A percentile compares a stretch with the other conserved stretches of the same genome.
Conservation (phyloP, 2,329 filamentous ascomycete species). For the Biscogniauxia marginata region DNA sequence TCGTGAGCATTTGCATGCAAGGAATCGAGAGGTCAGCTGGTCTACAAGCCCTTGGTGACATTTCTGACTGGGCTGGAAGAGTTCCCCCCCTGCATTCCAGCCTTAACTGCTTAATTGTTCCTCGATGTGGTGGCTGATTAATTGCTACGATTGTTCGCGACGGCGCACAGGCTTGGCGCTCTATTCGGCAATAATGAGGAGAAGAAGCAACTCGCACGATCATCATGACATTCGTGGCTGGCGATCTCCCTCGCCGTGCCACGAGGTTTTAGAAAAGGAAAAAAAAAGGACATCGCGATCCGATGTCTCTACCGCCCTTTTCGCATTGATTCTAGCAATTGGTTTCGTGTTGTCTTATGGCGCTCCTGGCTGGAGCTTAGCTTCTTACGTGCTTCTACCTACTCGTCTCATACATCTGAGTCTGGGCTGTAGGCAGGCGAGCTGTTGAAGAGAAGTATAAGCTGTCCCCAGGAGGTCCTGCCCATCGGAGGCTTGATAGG, state of each 20-base stretch:
- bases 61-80: slow-evolving; percentile 12
- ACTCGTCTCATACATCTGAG: not conserved
- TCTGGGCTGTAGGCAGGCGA: not conserved
- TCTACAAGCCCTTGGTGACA: slow-evolving; percentile 18
- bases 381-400: too few species aligned
- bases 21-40: slow-evolving; percentile 23
- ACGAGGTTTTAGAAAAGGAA: slow-evolving; percentile 10
- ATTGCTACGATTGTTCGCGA: slow-evolving; percentile 4
- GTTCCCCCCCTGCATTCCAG: slow-evolving; percentile 25
- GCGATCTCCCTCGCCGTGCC: slow-evolving; percentile 14
- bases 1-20: too few species aligned
- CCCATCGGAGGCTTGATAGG: not conserved
- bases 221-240: slow-evolving; percentile 13
- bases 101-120: slow-evolving; percentile 20
- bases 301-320: not conserved
- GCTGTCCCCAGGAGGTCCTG: not conserved
- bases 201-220: slow-evolving; percentile 5
- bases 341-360: not conserved
- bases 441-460: not conserved
- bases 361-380: not conserved
- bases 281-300: slow-evolving; percentile 2
- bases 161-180: slow-evolving; percentile 15
- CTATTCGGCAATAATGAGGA: slow-evolving; percentile 16
- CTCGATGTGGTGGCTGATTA: not conserved
- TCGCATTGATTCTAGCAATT: not conserved